A percentile compares a stretch with the other conserved stretches of the same genome.
Evolutionary conservation across 108 stramenopile genomes (phyloP).

Genomic region (Cyclotella cryptica): DNA sequence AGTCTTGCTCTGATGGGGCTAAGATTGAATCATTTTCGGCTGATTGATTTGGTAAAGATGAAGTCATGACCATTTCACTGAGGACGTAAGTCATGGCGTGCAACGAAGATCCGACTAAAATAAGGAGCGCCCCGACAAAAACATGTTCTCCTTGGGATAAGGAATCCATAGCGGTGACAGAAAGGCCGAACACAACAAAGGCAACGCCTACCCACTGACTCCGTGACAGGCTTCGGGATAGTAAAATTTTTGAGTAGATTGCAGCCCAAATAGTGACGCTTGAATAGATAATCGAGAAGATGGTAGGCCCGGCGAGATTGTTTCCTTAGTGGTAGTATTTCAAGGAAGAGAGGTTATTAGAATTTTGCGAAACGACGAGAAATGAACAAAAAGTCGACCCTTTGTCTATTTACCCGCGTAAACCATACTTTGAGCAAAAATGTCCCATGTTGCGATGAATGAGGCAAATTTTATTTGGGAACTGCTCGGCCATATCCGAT

Average conservation of each 20-base stretch:
- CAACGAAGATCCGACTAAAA: constrained; percentile 66
- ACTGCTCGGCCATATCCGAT: constrained; percentile 34
- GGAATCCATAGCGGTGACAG: constrained; percentile 62
- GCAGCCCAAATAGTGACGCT: constrained; percentile 85
- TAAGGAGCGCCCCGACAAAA: constrained; percentile 57
- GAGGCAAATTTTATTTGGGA: constrained; percentile 45
- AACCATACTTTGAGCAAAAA: constrained; percentile 71
- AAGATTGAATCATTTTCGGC: not conserved
- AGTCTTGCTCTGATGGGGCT: not conserved
- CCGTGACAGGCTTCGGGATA: constrained; percentile 50
- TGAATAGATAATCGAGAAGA: constrained; percentile 80
- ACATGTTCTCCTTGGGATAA: constrained; percentile 53
- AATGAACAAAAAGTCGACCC: not conserved
- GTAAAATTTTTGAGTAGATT: constrained; percentile 60
- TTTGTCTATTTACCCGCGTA: constrained; percentile 59
- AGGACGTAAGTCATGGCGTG: constrained; percentile 77
- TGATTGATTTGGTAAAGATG: not conserved
- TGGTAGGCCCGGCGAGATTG: constrained; percentile 74
- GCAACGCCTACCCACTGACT: constrained; percentile 68
- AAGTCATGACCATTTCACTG: constrained; percentile 69
- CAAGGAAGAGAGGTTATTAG: not conserved
- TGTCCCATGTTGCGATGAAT: constrained; percentile 71
- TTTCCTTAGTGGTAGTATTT: constrained; percentile 32
- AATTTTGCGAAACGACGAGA: not conserved
- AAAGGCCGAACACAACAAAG: constrained; percentile 69